Evolutionary conservation across 176 grass and related monocot species (phyloP).

Genomic region (Poa annua): DNA sequence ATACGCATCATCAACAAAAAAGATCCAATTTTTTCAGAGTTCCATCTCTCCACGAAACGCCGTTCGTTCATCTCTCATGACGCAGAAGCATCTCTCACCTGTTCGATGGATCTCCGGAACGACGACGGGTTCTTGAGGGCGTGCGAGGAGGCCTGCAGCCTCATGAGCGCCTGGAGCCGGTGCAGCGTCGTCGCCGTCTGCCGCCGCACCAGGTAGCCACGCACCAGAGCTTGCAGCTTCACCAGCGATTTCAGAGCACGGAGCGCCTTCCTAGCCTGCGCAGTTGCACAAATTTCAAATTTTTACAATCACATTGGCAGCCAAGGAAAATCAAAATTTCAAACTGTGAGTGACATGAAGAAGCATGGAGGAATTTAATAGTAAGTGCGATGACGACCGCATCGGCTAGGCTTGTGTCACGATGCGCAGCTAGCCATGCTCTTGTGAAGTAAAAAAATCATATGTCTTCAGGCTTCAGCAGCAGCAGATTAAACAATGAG

Average conservation of each 20-base stretch:
- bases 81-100: slow-evolving; percentile 16
- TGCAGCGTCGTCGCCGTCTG: slow-evolving; percentile 66
- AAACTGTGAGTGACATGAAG: not conserved
- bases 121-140: slow-evolving; percentile 10
- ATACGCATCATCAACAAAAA: not conserved
- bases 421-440: not conserved
- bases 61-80: not conserved
- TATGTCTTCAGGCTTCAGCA: not conserved
- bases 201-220: slow-evolving; percentile 86
- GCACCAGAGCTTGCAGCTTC: slow-evolving; percentile 85
- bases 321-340: not conserved
- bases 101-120: slow-evolving; percentile 49
- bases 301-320: not conserved
- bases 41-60: not conserved
- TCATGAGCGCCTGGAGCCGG: slow-evolving; percentile 72
- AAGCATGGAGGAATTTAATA: not conserved
- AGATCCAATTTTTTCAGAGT: not conserved
- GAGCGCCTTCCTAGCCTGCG: slow-evolving; percentile 86
- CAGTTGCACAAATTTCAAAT: slow-evolving; percentile 25
- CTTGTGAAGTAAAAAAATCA: slow-evolving; percentile 25
- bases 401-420: slow-evolving; percentile 46
- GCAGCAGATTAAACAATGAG: slow-evolving; percentile 24
- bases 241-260: slow-evolving; percentile 82
- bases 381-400: slow-evolving; percentile 25
- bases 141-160: slow-evolving; percentile 55